Evolutionary conservation across 805 yeast genomes (phyloP), one percentile per base, ranked within the genome.

Genomic region (Hanseniaspora thailandica): DNA sequence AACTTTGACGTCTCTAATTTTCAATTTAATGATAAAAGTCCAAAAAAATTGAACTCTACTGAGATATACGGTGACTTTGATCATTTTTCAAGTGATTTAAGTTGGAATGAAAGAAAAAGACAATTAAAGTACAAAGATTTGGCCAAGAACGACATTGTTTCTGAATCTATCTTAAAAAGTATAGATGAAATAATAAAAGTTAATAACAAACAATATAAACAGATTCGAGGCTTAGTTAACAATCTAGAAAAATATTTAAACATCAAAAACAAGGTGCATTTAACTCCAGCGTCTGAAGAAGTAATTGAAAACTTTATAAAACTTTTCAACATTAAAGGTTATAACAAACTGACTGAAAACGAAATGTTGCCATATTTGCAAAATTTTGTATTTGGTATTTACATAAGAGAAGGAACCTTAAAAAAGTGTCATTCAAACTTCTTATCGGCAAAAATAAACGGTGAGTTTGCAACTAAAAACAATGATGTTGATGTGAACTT

Each of bases 401-500:
- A 49, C 26, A 35, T 41, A 5, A 49, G 53, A 49, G 53, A 49
- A 17, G 53, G 53, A 23, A 49, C 53, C 17, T 15, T 49, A 2
- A 49, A 49, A 41, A 49, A 41, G 15, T 40, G 53, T 49, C 47
- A 40, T 41, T 31, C 47, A 5, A 49, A 22, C 34, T 34, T 49
- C 10, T 13, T 41, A 3, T 22, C 47, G n/a, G 28, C 53, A 19
- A 49, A 34, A 36, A 44, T 49, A 4, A 44, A 49, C n/a, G 47
- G 40, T 12, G 44, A 25, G 15, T 35, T 36, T 28, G 41, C 28
- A 15, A 10, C 34, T 3, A 40, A 30, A 9, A 41, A 25, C 22
- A 49, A 33, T 26, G 44, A 41, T 34, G 35, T 49, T 19, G 53
- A 49, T 34, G 44, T 49, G 2, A 39, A 36, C 7, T 49, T 49